Conservation (phyloP, 148 eudicot genomes). For the Amaranthus cruentus region DNA sequence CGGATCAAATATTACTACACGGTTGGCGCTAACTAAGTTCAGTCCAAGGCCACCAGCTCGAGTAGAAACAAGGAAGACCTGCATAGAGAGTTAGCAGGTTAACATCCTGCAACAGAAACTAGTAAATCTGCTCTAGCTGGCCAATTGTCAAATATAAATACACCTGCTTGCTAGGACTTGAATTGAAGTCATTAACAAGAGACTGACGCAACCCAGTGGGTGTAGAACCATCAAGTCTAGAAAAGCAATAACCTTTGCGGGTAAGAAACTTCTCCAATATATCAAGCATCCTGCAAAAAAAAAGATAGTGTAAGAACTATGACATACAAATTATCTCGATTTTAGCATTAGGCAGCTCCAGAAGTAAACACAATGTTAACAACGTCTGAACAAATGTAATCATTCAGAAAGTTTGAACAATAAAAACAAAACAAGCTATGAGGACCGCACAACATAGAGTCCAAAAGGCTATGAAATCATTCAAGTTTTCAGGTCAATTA, state of each 20-base stretch:
- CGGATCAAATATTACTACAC: conserved; percentile 92
- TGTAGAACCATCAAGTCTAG: conserved; percentile 93
- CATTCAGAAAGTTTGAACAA: background rate
- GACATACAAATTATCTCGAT: background rate
- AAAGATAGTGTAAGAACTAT: conserved; percentile 12
- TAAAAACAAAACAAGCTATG: background rate
- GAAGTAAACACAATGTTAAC: background rate
- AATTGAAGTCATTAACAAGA: conserved; percentile 91
- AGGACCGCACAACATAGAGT: background rate
- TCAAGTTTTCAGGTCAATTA: background rate
- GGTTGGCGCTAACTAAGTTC: conserved; percentile 85
- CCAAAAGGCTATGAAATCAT: background rate
- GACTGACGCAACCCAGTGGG: conserved; percentile 81
- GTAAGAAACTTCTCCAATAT: conserved; percentile 85
- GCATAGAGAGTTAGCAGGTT: conserved; percentile 10
- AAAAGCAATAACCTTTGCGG: conserved; percentile 84
- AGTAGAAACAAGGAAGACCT: conserved; percentile 89
- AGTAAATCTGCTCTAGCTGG: background rate
- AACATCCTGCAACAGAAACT: background rate
- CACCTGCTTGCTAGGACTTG: conserved; percentile 99
- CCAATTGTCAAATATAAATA: background rate
- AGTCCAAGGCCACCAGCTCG: conserved; percentile 95
- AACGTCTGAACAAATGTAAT: background rate
- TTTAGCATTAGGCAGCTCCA: background rate
- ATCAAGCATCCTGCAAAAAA: conserved; percentile 75